Conservation (phyloP, 164 flowering plant genomes). For the Macadamia integrifolia region DNA sequence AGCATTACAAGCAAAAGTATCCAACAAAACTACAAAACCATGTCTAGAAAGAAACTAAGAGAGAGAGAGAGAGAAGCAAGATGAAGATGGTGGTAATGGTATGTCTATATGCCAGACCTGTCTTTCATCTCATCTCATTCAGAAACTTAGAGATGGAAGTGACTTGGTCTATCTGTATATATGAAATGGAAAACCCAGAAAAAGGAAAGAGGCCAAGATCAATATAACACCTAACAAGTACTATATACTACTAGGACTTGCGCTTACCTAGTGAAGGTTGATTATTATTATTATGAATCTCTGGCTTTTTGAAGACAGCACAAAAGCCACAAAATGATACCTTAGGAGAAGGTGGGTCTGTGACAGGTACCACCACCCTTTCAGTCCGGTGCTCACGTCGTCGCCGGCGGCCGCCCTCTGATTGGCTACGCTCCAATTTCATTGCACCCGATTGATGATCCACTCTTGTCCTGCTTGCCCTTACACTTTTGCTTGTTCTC, state of each 20-base stretch:
- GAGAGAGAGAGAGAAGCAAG: too few relatives aligned
- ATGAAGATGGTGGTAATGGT: neutral
- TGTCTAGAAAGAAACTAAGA: neutral
- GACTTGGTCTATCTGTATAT: too few relatives aligned
- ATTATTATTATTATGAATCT: constrained; percentile 15
- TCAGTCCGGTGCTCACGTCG: constrained; percentile 36
- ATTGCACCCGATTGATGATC: too few relatives aligned
- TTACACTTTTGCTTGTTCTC: constrained; percentile 7
- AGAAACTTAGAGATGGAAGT: too few relatives aligned
- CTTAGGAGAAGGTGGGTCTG: constrained; percentile 65
- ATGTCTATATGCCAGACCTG: neutral
- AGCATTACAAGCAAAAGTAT: neutral
- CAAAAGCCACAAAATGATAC: constrained; percentile 55
- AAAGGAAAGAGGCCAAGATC: neutral
- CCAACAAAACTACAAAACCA: neutral
- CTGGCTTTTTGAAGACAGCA: constrained; percentile 27
- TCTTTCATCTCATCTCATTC: neutral
- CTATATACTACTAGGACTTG: constrained; percentile 4
- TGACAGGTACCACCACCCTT: constrained; percentile 38
- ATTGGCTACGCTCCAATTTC: constrained; percentile 25
- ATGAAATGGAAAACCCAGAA: neutral
- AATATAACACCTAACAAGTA: too few relatives aligned
- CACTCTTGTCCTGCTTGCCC: neutral
- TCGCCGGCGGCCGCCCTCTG: constrained; percentile 23
- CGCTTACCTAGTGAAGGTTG: constrained; percentile 33